Percentiles rank a stretch among this genome's conserved stretches.
These are phyloP conservation scores for Balansia obtecta DNA, from an alignment of 2,329 filamentous ascomycete species.

Conservation along the genomic window DNA sequence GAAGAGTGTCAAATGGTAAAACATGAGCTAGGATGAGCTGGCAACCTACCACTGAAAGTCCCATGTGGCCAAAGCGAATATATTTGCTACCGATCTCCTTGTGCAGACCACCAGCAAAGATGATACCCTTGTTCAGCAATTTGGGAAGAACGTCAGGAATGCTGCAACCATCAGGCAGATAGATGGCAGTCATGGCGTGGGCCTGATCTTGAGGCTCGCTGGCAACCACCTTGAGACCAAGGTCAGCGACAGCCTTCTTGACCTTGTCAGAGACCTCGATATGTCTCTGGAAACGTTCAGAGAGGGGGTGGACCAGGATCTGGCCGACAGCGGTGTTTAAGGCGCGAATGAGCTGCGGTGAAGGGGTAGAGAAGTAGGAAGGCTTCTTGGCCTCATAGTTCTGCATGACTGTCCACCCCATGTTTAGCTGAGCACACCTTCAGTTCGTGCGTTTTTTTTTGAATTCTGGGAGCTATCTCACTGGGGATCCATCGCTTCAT, in stretches of 20 bases:
- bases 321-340: conserved; percentile 81
- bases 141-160: conserved; percentile 76
- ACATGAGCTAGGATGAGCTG: not conserved
- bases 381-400: conserved; percentile 98
- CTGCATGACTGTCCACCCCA: conserved; percentile 68
- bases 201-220: conserved; percentile 80
- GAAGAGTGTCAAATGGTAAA: not conserved
- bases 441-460: too few species aligned
- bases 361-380: conserved; percentile 94
- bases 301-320: conserved; percentile 68
- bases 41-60: conserved; percentile 66
- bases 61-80: conserved; percentile 96
- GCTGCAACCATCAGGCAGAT: conserved; percentile 73
- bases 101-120: conserved; percentile 92
- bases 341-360: conserved; percentile 85
- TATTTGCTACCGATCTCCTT: conserved; percentile 92
- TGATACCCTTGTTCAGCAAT: conserved; percentile 72
- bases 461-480: conserved; percentile 26
- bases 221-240: conserved; percentile 82
- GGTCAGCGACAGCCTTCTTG: conserved; percentile 67
- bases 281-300: conserved; percentile 76
- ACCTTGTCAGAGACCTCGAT: conserved; percentile 68
- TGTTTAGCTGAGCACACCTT: conserved; percentile 1
- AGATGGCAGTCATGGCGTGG: conserved; percentile 96
- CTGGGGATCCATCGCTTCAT: conserved; percentile 96